A percentile compares a stretch with the other conserved stretches of the same genome.
These are phyloP conservation scores for Apophysomyces variabilis DNA, from an alignment of 371 early-diverging fungal species.

Conservation along the genomic window DNA sequence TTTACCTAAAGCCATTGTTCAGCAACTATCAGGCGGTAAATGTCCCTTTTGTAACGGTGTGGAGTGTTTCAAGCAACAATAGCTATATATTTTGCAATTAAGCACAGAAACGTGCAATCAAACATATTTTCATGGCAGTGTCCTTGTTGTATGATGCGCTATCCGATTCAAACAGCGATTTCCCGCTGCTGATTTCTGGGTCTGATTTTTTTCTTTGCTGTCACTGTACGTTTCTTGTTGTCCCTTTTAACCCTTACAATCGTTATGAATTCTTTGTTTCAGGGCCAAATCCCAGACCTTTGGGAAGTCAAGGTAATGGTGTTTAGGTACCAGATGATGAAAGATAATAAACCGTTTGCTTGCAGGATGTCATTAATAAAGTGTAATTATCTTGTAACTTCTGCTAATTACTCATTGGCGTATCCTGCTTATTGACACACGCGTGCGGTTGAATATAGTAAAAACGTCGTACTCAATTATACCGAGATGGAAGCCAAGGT, in stretches of 20 bases:
- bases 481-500: slow-evolving; percentile 91
- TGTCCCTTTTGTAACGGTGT: no score
- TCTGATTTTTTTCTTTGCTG: background rate
- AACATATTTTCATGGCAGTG: no score
- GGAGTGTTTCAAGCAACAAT: no score
- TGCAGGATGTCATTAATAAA: slow-evolving; percentile 69
- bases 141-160: no score
- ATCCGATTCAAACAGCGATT: no score
- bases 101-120: no score
- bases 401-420: background rate
- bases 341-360: slow-evolving; percentile 8
- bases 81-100: no score
- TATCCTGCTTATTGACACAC: background rate
- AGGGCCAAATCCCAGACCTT: slow-evolving; percentile 54
- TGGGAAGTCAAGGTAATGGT: slow-evolving; percentile 57
- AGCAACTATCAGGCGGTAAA: no score
- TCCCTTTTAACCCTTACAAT: background rate
- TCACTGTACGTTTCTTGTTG: no score
- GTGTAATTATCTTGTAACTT: slow-evolving; percentile 43
- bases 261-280: slow-evolving; percentile 46
- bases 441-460: slow-evolving; percentile 31
- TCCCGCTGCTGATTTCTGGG: background rate
- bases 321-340: background rate
- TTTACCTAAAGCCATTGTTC: no score
- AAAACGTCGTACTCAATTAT: slow-evolving; percentile 81